phyloP scores from a whole-genome alignment of 2,329 filamentous ascomycete genomes.

The Colletotrichum musicola region DNA sequence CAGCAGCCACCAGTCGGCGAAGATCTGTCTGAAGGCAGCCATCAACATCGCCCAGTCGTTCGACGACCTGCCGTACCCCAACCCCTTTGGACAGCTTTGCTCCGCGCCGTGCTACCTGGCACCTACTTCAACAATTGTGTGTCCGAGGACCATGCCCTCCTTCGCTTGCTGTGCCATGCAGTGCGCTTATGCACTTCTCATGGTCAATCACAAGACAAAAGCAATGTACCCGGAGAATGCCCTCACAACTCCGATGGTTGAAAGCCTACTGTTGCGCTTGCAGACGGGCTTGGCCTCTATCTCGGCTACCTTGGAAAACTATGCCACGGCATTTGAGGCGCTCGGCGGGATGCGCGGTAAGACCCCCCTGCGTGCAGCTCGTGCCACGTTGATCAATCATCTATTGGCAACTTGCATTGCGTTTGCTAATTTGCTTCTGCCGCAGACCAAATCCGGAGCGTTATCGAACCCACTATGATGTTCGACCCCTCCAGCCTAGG shows the following conservation, averaged over 20 bases:
- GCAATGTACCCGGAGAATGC: conserved; percentile 49
- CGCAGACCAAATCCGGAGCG: conserved; percentile 44
- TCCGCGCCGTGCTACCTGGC: conserved; percentile 51
- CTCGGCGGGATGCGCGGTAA: conserved; percentile 59
- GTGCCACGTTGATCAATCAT: not conserved
- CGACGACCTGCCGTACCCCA: conserved; percentile 59
- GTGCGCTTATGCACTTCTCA: conserved; percentile 57
- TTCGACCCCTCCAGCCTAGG: conserved; percentile 36
- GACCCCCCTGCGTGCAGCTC: conserved; percentile 28
- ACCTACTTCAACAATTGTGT: conserved; percentile 51
- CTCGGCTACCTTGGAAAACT: conserved; percentile 56
- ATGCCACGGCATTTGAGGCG: conserved; percentile 59
- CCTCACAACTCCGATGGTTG: conserved; percentile 44
- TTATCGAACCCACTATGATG: conserved; percentile 42
- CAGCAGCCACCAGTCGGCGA: conserved; percentile 59
- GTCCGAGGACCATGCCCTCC: conserved; percentile 59
- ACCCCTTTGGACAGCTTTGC: conserved; percentile 51
- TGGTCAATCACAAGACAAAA: conserved; percentile 56
- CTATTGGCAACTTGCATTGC: conserved; percentile 9
- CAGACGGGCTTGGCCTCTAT: conserved; percentile 58
- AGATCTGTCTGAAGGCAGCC: conserved; percentile 62
- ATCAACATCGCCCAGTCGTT: conserved; percentile 62
- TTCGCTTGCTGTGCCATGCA: conserved; percentile 62
- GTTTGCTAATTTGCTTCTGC: conserved; percentile 15
- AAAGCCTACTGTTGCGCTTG: conserved; percentile 54